Evolutionary conservation across 2,329 filamentous ascomycete species (phyloP).

Genomic region (Epichloe baconii): DNA sequence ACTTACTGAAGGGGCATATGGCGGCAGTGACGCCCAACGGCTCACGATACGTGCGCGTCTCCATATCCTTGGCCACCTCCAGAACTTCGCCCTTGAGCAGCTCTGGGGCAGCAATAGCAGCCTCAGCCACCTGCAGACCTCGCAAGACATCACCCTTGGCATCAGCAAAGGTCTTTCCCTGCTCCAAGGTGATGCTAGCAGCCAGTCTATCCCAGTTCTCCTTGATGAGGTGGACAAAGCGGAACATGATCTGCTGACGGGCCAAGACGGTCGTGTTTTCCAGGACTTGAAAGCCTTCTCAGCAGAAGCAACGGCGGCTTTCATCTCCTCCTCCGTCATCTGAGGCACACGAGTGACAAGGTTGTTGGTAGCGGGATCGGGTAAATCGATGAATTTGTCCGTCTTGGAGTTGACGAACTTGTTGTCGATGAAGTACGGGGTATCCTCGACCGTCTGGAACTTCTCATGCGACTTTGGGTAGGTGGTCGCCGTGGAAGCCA

Average conservation of each 20-base stretch:
- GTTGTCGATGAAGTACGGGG: slow-evolving; percentile 74
- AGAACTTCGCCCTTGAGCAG: slow-evolving; percentile 73
- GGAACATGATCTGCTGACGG: slow-evolving; percentile 79
- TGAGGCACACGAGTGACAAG: slow-evolving; percentile 73
- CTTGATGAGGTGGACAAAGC: slow-evolving; percentile 64
- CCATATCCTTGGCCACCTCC: slow-evolving; percentile 83
- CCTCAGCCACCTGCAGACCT: slow-evolving; percentile 75
- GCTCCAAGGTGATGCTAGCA: slow-evolving; percentile 74
- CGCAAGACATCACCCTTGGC: slow-evolving; percentile 70
- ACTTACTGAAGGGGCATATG: slow-evolving; percentile 72
- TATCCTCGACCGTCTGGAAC: slow-evolving; percentile 54
- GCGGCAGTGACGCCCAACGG: slow-evolving; percentile 69
- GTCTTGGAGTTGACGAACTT: slow-evolving; percentile 56
- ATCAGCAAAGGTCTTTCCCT: slow-evolving; percentile 80
- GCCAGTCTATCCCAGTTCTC: slow-evolving; percentile 79
- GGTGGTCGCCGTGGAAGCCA: slow-evolving; percentile 41
- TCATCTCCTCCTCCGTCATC: slow-evolving; percentile 65
- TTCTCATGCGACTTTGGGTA: slow-evolving; percentile 63
- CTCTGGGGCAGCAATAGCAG: slow-evolving; percentile 66
- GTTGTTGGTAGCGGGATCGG: slow-evolving; percentile 78
- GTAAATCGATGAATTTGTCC: slow-evolving; percentile 62
- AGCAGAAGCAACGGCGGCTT: slow-evolving; percentile 61
- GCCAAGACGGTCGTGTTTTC: slow-evolving; percentile 60
- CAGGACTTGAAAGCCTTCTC: slow-evolving; percentile 63
- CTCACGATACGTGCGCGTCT: slow-evolving; percentile 71